Base-by-base conservation (phyloP, 768 basidiomycete genomes). In the Pholiota conissans region DNA sequence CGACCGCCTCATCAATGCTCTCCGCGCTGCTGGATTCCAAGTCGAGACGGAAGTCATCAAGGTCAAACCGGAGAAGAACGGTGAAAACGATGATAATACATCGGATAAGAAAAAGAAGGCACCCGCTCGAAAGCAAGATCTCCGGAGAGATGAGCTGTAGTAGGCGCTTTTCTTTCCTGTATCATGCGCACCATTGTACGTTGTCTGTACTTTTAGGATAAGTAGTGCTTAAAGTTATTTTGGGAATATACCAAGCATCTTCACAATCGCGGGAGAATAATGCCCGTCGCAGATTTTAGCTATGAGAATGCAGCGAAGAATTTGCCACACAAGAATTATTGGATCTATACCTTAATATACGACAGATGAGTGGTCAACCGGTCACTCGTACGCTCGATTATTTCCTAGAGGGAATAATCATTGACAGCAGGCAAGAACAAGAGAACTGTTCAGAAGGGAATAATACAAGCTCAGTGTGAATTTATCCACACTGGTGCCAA, bases 21-120 rank as follows among this genome's bases (percentile, higher is more conserved):
- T 90, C 40, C 80, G 80, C 24, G 80, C 76, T 24, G 83, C 80
- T 18, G 82, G 84, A 3, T 77, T 74, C 61, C 79, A 86, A 59
- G 72, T 83, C 61, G 74, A 72, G 49, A 73, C 71, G 50, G 74
- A 73, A 42, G 68, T 66, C 39, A 50, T 65, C 27, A 64, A 61
- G 59, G 57, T 58, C 39, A 68, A 64, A 27, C 45, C 54, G 50
- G 64, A 69, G 60, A 67, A 73, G 55, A 50, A 61, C 16, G 63
- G 61, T 11, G 58, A 61, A 63, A 71, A 63, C 67, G 65, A 65
- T 13, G 55, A 49, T 42, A 65, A 70, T 67, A 69, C 59, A 39
- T 30, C 57, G 49, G 49, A 46, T 45, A 49, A 52, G 40, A 49
- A 49, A 54, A 49, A 58, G 48, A 45, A 55, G 52, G 48, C 55